Evolutionary conservation across 768 basidiomycete genomes (phyloP).

Genomic region (Mycena chlorophos): DNA sequence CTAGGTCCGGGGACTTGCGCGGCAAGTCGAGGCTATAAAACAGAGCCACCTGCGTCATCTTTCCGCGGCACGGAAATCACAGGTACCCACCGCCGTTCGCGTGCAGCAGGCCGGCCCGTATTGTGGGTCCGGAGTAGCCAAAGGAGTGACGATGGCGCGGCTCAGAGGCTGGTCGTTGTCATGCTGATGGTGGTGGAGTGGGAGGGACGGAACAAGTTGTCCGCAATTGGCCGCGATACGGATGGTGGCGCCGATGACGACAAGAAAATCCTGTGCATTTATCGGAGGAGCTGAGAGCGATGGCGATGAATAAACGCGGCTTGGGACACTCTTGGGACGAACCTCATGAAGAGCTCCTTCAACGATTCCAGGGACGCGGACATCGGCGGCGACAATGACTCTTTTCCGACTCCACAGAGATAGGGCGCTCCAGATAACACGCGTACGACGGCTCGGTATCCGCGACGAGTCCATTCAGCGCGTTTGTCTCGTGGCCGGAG

Average conservation of each 20-base stretch:
- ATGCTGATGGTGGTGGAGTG: constrained; percentile 1
- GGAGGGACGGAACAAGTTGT: neutral
- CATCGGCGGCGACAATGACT: no score
- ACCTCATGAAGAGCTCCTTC: no score
- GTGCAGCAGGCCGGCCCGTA: constrained; percentile 24
- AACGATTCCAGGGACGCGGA: no score
- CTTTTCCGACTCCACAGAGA: no score
- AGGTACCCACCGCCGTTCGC: neutral
- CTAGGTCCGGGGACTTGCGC: neutral
- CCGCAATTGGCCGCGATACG: neutral
- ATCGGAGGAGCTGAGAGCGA: no score
- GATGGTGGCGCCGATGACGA: neutral
- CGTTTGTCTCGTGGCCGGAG: neutral
- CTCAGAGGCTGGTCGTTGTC: constrained; percentile 4
- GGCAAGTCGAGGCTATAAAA: constrained; percentile 10
- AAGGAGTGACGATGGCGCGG: constrained; percentile 4
- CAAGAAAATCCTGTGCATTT: neutral
- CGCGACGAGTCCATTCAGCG: neutral
- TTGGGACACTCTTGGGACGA: no score
- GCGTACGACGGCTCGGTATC: neutral
- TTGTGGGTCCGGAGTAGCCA: constrained; percentile 11
- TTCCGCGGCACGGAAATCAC: constrained; percentile 1
- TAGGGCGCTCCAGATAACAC: no score
- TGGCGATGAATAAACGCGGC: no score
- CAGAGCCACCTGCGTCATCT: constrained; percentile 18